Evolutionary conservation across 306 rosid species (phyloP).

Genomic region (Glycine soja): DNA sequence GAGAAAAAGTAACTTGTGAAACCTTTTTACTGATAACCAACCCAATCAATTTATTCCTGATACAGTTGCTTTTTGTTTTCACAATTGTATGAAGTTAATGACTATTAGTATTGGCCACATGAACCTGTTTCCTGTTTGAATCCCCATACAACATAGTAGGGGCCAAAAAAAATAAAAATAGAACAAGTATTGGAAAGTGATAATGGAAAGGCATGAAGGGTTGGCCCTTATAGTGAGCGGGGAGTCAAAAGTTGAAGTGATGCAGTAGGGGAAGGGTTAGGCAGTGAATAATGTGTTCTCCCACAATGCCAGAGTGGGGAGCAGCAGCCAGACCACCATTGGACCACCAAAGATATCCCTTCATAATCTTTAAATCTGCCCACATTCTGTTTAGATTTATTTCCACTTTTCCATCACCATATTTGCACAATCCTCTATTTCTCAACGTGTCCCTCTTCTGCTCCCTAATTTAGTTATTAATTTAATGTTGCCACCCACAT

Average conservation of each 20-base stretch:
- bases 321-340: constrained; percentile 52
- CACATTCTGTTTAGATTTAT: constrained; percentile 38
- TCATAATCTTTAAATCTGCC: background rate
- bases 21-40: background rate
- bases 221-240: no score
- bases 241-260: constrained; percentile 46
- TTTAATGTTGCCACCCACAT: background rate
- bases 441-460: background rate
- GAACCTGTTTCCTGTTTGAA: background rate
- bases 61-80: background rate
- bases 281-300: constrained; percentile 37
- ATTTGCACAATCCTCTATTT: constrained; percentile 18
- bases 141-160: background rate
- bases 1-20: constrained; percentile 6
- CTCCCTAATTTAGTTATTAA: background rate
- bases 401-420: constrained; percentile 25
- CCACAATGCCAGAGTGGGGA: constrained; percentile 50
- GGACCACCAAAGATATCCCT: constrained; percentile 48
- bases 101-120: background rate
- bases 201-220: constrained; percentile 34
- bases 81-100: background rate
- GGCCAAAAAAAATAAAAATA: background rate
- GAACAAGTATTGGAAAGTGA: constrained; percentile 18
- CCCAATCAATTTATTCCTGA: constrained; percentile 2
- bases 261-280: no score